These are phyloP conservation scores for Verbascum thapsus DNA, from an alignment of 257 asterid genomes.

Conservation along the genomic window DNA sequence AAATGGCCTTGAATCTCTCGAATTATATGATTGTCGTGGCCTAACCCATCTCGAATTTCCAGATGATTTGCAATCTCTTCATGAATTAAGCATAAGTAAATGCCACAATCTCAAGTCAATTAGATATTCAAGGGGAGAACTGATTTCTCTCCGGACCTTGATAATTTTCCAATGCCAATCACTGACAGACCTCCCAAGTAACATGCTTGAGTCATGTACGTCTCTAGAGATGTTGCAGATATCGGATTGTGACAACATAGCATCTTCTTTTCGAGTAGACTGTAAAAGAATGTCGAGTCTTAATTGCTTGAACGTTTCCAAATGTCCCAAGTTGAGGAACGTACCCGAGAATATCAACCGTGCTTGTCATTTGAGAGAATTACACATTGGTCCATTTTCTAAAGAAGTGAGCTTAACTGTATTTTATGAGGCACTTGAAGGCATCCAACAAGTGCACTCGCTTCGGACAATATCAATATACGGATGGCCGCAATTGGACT, in stretches of 20 bases:
- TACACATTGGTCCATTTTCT: neutral
- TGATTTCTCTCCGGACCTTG: constrained; percentile 2
- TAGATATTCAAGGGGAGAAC: neutral
- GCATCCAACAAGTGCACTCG: neutral
- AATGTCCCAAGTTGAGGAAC: neutral
- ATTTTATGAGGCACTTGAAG: neutral
- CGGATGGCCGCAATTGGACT: neutral
- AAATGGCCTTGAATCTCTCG: neutral
- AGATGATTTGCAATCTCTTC: constrained; percentile 1
- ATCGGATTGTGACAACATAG: too few species aligned
- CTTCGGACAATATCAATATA: neutral
- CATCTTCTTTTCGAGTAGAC: too few species aligned
- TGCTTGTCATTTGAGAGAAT: too few species aligned
- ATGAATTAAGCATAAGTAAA: neutral
- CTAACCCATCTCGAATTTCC: neutral
- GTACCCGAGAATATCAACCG: neutral
- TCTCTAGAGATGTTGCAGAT: neutral
- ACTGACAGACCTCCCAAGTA: constrained; percentile 10
- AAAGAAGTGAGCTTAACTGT: neutral
- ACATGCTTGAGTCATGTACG: constrained; percentile 21
- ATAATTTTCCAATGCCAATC: neutral
- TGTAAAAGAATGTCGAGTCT: too few species aligned
- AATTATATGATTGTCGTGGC: neutral
- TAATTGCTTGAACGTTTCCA: neutral
- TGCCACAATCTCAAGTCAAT: constrained; percentile 18